Base-by-base conservation (phyloP, 2,329 filamentous ascomycete species). In the Endoconidiophora polonica region DNA sequence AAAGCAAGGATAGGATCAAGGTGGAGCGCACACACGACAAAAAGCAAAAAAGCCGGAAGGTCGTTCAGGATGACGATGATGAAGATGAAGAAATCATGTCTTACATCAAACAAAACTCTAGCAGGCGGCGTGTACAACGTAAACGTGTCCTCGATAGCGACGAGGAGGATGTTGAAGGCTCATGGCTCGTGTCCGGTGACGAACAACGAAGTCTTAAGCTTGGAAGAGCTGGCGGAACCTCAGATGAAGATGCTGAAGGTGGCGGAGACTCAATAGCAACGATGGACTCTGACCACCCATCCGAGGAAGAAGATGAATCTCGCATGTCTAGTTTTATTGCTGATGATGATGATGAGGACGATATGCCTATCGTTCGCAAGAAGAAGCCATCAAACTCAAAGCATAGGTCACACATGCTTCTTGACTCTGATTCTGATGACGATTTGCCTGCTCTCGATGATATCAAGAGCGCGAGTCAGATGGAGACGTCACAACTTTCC, bases 241-340 rank as follows among this genome's bases (percentile, higher is more conserved):
- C 86, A 48, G 86, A 94, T 55, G 86, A 94, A 62, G 77, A 94
- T 60, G 85, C 83, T 2, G 88, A 94, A 60, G 86, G 86, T 2
- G 86, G 82, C 3, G 88, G 86, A 20, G 84, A 93, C 51, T 86
- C 77, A 61, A 70, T 94, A 46, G 74, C 74, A 37, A 78, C 81
- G 0, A 77, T 83, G 26, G 83, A 91, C 58, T 84, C 81, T 0
- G 63, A 65, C 10, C 64, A 69, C 38, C 71, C 74, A 2, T 74
- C 73, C 5, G 76, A 74, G 23, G 69, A 70, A 7, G 72, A 76
- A 7, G 71, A 70, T 2, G 66, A 73, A 18, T 77, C 71, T 57
- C 72, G 72, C 18, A 63, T 76, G 33, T 68, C 70, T 56, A 75
- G 68, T 58, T 76, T 80, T 46, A 62, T 77, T 26, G 70, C 72